Percentiles rank a stretch among this genome's conserved stretches.
These are phyloP conservation scores for Protea cynaroides DNA, from an alignment of 164 flowering plant species.

Conservation along the genomic window DNA sequence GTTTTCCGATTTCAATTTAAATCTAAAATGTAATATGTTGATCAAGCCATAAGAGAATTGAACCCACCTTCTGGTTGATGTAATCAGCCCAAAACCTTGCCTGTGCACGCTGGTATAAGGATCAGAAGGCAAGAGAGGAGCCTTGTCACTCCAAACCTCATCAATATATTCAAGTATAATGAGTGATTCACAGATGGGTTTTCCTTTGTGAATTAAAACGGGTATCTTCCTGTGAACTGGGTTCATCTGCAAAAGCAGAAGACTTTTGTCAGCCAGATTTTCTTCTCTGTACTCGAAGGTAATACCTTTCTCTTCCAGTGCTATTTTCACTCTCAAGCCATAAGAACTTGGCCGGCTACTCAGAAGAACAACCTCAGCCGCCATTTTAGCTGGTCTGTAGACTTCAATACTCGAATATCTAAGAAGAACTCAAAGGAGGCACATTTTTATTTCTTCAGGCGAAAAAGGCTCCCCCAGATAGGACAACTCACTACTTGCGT, in stretches of 20 bases:
- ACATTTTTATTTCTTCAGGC: too few species aligned
- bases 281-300: slow-evolving; percentile 5
- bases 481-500: too few species aligned
- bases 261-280: slow-evolving; percentile 4
- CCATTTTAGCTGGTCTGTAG: too few species aligned
- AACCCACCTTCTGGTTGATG: slow-evolving; percentile 16
- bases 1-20: too few species aligned
- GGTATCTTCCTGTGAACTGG: slow-evolving; percentile 20
- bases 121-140: slow-evolving; percentile 12
- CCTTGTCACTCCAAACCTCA: slow-evolving; percentile 13
- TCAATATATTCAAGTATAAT: slow-evolving; percentile 20
- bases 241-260: slow-evolving; percentile 13
- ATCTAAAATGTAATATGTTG: too few species aligned
- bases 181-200: slow-evolving; percentile 22
- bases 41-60: too few species aligned
- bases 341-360: too few species aligned
- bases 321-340: too few species aligned
- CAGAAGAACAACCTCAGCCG: too few species aligned
- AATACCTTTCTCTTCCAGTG: not conserved
- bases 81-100: slow-evolving; percentile 21
- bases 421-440: too few species aligned
- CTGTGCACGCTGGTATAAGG: slow-evolving; percentile 9
- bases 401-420: too few species aligned
- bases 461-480: too few species aligned
- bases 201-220: slow-evolving; percentile 16